phyloP scores from a whole-genome alignment of 1,284 basidiomycete species.

The Chondrostereum purpureum region DNA sequence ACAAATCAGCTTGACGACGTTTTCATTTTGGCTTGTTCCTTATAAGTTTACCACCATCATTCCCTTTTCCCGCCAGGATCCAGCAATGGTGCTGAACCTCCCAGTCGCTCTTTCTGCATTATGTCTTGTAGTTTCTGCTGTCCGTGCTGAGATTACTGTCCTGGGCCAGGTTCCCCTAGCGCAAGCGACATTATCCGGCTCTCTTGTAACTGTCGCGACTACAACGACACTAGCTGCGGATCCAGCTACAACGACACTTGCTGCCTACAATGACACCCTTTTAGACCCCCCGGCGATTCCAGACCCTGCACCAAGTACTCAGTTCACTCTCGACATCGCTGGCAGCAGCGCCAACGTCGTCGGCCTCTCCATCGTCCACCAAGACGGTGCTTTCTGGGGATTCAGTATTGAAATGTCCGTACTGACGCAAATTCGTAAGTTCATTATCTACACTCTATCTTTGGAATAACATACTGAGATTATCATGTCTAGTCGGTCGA shows the following conservation, averaged over 20 bases:
- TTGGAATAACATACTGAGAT: conserved; percentile 1
- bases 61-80: neutral
- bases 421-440: conserved; percentile 51
- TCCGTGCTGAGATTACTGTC: conserved; percentile 22
- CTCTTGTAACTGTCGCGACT: conserved; percentile 23
- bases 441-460: neutral
- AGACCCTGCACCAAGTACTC: conserved; percentile 28
- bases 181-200: conserved; percentile 20
- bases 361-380: conserved; percentile 46
- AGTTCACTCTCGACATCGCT: conserved; percentile 32
- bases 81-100: neutral
- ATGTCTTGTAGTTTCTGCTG: neutral
- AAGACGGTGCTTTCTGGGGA: conserved; percentile 53
- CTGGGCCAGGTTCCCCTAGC: conserved; percentile 29
- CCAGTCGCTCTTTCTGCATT: neutral
- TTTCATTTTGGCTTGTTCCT: neutral
- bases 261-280: conserved; percentile 38
- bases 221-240: conserved; percentile 17
- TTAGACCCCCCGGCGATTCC: conserved; percentile 40
- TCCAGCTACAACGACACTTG: conserved; percentile 17
- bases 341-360: conserved; percentile 31
- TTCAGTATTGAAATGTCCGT: conserved; percentile 71
- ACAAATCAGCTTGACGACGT: neutral
- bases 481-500: conserved; percentile 34
- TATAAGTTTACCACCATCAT: neutral